Base-by-base conservation (phyloP, 2,329 filamentous ascomycete species). In the Xylariaceae sp. region DNA sequence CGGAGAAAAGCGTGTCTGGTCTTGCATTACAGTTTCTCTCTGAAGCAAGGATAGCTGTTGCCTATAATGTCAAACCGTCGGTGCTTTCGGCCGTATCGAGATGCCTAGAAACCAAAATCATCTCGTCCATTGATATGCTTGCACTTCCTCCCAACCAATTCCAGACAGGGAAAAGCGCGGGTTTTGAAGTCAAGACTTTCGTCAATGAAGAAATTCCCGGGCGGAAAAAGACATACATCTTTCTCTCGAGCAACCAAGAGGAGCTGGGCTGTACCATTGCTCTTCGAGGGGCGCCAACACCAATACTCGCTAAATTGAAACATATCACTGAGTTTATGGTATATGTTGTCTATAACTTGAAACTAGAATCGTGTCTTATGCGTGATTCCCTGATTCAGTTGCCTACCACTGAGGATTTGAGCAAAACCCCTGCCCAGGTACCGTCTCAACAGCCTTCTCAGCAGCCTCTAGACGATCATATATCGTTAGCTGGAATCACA, bases 281-380 rank as follows among this genome's bases (percentile, higher is more conserved):
- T 12, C 76, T 99, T 19, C 85, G 94, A 43, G 94, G 94, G 1
- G 89, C 87, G 3, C 84, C 87, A 55, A 85, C 84, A 29, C 75
- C 81, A 45, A 77, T 84, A 0, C 78, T 99, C 16, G 77, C 84
- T 1, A 88, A 85, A 63, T 84, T 99, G 70, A 99, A 99, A 72
- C 83, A 85, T 49, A 94, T 99, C 61, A 94, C 92, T 10, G 94
- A 99, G 68, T 97, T 99, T 67, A 96, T 99, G 92, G 88, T 95
- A 36, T 99, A 97, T 63, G 95, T 99, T 18, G 92, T 97, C 12
- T 99, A 99, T 72, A 99, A 96, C 64, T 78, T 99, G 49, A 96
- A 95, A 67, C 79, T 99, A 13, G 94, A 99, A 72, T 96, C 94
- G 1, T 96, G 89, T 63, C 76, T 99, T 43, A 89, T 99, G 80